Evolutionary conservation across 768 basidiomycete species (phyloP).

Genomic region (Lactifluus echinatus): DNA sequence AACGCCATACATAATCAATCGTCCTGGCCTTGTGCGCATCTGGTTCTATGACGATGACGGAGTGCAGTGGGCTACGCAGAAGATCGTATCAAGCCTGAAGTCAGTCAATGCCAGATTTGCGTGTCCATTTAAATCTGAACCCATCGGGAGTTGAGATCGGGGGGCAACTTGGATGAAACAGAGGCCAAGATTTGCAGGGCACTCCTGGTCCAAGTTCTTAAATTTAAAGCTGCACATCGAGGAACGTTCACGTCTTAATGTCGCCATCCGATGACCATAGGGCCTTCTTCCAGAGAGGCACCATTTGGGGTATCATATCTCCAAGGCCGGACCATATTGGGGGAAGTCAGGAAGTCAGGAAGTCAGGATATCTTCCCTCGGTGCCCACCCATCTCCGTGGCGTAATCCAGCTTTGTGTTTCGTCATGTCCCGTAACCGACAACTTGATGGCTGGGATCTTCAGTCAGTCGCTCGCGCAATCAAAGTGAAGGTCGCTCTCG

Average conservation of each 20-base stretch:
- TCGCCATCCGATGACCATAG: no score
- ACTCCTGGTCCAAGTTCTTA: background rate
- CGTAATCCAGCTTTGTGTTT: background rate
- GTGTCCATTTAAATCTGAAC: background rate
- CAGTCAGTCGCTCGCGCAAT: background rate
- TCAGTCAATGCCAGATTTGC: no score
- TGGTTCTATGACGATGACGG: background rate
- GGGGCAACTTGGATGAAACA: background rate
- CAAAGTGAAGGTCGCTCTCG: background rate
- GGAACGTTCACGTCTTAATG: background rate
- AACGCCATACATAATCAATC: background rate
- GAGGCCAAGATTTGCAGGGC: background rate
- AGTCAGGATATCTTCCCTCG: background rate
- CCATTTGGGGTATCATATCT: no score
- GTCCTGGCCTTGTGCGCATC: no score
- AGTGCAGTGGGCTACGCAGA: background rate
- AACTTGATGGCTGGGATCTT: background rate
- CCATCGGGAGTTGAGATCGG: background rate
- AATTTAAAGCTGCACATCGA: no score
- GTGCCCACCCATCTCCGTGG: background rate
- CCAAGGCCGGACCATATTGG: background rate
- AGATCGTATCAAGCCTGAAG: background rate
- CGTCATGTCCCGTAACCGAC: background rate
- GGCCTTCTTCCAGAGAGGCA: no score
- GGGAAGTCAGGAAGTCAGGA: background rate